Evolutionary conservation across 1,284 basidiomycete genomes (phyloP), one percentile per base, ranked within the genome.

Genomic region (Fomitiporia mediterranea): DNA sequence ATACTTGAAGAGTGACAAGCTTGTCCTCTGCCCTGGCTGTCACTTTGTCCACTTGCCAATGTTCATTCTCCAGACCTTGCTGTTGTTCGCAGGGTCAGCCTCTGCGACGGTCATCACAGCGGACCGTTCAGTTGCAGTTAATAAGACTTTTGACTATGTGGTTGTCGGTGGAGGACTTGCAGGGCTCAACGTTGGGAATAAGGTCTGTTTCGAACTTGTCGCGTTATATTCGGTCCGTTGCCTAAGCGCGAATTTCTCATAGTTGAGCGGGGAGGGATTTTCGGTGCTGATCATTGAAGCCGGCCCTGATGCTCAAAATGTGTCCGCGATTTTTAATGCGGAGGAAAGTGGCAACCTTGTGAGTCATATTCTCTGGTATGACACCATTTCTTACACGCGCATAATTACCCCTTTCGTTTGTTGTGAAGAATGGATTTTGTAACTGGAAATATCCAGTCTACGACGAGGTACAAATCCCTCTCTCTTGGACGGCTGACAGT

Each of bases 91-190:
- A 5, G 11, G 34, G 3, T 35, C 28, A 8, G 46, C 38, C 6
- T 44, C 53, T 32, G 53, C 43, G 9, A 51, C 55, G 23, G 46
- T 34, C 28, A 51, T 56, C 39, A 56, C 55, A 11, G 25, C 55
- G 17, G 55, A 56, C 21, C 25, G 48, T 17, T 23, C 37, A 8
- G 55, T 37, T 35, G 50, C 51, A 9, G 51, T 49, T 3, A 48
- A 57, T 23, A 34, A 57, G 44, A 59, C 67, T 1, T 73, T 67
- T 61, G 77, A 79, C 68, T 79, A 79, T 62, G 68, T 79, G 53
- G 70, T 79, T 56, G 72, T 72, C 5, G 77, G 78, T 15, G 77
- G 76, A 50, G 77, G 78, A 1, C 69, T 76, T 1, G 68, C 72
- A 0, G 78, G 78, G 3, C 61, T 75, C 8, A 71, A 72, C 0